A percentile compares a stretch with the other conserved stretches of the same genome.
Evolutionary conservation across 345 rosid genomes (phyloP).

Genomic region (Arabidopsis thaliana): DNA sequence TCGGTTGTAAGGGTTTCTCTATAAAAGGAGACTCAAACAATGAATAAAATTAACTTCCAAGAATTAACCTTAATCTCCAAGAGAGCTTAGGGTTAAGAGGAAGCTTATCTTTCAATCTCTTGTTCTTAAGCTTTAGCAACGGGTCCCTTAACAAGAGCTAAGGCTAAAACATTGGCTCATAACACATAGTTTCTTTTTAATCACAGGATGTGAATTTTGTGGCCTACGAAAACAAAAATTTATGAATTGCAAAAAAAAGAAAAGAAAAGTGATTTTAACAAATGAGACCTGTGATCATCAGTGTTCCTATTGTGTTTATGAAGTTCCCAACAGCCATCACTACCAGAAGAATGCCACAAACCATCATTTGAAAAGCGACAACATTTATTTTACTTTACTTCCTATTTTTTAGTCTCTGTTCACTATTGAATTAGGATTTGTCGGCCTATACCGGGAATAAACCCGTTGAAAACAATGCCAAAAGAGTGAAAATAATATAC

Average conservation of each 20-base stretch:
- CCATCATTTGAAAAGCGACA: conserved; percentile 60
- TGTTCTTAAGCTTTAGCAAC: no score
- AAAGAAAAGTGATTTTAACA: background rate
- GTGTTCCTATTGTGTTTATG: conserved; percentile 77
- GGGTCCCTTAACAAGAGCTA: no score
- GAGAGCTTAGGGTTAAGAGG: no score
- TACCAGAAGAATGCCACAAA: conserved; percentile 84
- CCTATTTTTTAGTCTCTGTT: background rate
- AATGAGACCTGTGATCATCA: conserved; percentile 44
- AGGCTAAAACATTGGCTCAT: no score
- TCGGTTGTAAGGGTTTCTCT: no score
- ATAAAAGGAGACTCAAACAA: no score
- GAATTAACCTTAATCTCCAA: no score
- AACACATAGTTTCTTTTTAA: background rate
- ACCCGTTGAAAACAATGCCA: background rate
- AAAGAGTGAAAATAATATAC: conserved; percentile 40
- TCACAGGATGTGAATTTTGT: conserved; percentile 14
- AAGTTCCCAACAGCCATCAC: conserved; percentile 97
- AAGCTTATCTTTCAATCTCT: no score
- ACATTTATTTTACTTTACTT: conserved; percentile 14
- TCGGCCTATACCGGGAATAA: background rate
- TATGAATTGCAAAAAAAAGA: background rate
- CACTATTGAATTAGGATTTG: background rate
- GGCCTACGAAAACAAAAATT: conserved; percentile 18
- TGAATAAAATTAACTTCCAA: no score